Base-by-base conservation (phyloP, 805 yeast species). In the Sugiyamaella valdiviana region DNA sequence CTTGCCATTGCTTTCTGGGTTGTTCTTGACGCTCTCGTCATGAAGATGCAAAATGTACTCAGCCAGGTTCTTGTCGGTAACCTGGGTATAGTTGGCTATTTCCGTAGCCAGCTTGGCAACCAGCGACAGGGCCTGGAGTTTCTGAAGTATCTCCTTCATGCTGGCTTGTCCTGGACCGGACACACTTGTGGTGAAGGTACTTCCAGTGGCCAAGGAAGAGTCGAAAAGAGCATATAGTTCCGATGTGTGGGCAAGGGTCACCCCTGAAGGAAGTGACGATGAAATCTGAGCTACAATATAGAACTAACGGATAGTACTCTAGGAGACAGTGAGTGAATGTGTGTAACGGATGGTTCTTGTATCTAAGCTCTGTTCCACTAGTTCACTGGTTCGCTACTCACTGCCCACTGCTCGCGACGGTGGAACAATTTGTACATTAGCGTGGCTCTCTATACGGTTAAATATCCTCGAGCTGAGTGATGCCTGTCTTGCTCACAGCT, bases 401-500 rank as follows among this genome's bases (percentile, higher is more conserved):
- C n/a, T n/a, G n/a, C n/a, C n/a, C n/a, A n/a, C n/a, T n/a, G n/a
- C n/a, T n/a, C n/a, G n/a, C n/a, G n/a, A n/a, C n/a, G n/a, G n/a
- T n/a, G n/a, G n/a, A n/a, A n/a, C n/a, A n/a, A n/a, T n/a, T n/a
- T n/a, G n/a, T n/a, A n/a, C n/a, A n/a, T n/a, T n/a, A n/a, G n/a
- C n/a, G n/a, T n/a, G n/a, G n/a, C n/a, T n/a, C n/a, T 16, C 39
- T 36, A 36, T 36, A n/a, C 35, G 14, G 35, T 36, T 36, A 26
- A 10, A 26, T 26, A 26, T 26, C 32, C 32, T 26, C 32, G 17
- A 41, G 44, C 23, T 23, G 21, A 9, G 51, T 52, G 63, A 78
- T 68, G 54, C 86, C 84, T 51, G 75, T 77, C 64, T 81, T 69
- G 61, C 77, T 84, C 16, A 85, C 83, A 20, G 80, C 73, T 65